Evolutionary conservation across 495 filamentous ascomycete species (phyloP).

Genomic region (Penicillium longicatenatum): DNA sequence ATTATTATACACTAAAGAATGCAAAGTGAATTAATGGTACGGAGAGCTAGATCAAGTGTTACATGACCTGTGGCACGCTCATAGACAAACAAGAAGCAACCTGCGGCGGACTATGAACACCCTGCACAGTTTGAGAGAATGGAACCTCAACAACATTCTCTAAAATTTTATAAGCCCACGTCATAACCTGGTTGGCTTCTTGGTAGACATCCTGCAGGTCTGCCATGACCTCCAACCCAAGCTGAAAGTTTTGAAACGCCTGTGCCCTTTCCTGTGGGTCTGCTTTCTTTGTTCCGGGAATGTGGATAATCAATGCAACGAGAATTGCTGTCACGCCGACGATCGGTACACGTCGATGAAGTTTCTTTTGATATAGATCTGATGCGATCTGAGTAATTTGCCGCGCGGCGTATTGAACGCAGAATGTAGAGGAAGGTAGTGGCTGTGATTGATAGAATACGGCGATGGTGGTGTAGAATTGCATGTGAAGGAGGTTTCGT

Average conservation of each 20-base stretch:
- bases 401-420: constrained; percentile 18
- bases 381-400: constrained; percentile 22
- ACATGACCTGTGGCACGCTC: constrained; percentile 2
- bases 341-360: constrained; percentile 15
- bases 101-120: neutral
- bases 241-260: constrained; percentile 15
- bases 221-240: constrained; percentile 18
- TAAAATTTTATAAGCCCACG: constrained; percentile 18
- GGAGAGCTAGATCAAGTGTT: neutral
- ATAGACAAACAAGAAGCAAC: neutral
- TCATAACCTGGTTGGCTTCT: constrained; percentile 15
- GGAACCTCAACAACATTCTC: neutral
- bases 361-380: constrained; percentile 11
- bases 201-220: constrained; percentile 21
- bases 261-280: constrained; percentile 4
- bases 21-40: neutral
- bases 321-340: constrained; percentile 21
- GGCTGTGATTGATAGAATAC: constrained; percentile 24
- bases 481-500: constrained; percentile 21
- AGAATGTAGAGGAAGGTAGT: constrained; percentile 20
- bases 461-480: constrained; percentile 23
- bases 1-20: neutral
- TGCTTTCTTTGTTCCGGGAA: constrained; percentile 15
- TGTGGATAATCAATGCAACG: constrained; percentile 20
- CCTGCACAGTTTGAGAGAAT: neutral